Evolutionary conservation across 371 early-diverging fungal species (phyloP), one percentile per base, ranked within the genome.

Genomic region (Mucor lusitanicus): DNA sequence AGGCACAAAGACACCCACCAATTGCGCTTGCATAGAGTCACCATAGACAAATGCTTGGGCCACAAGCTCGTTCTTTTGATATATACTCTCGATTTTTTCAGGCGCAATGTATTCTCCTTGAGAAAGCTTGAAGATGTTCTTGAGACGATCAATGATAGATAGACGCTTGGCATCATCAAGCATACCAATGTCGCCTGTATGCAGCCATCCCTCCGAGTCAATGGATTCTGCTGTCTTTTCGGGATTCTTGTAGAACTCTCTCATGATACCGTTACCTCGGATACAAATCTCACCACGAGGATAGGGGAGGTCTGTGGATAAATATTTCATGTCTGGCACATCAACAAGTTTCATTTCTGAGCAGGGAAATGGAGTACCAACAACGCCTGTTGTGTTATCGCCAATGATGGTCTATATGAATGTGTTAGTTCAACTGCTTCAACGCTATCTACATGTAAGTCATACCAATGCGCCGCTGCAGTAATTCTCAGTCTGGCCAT

Each of bases 31-130:
- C 55, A 94, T 82, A 12, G 94, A 92, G 63, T 97, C 91, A 32
- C 98, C 98, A 74, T 96, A 89, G 1, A 98, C 94, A 80, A 91
- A 97, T 44, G 85, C 94, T 75, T 91, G 91, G 23, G 85, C 83
- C 3, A 93, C 76, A 25, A 87, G 70, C 54, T 79, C 79, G 70
- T 90, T 85, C 69, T 88, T 89, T 59, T 81, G 74, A 54, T 88
- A 89, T 19, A 91, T 74, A 33, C 87, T 87, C 81, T 98, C 98
- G 32, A 99, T 87, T 81, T 95, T 97, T 75, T 99, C 99, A 5
- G 99, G 99, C 0, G 97, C 97, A 75, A 99, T 90, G 78, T 98
- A 99, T 81, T 99, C 99, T 48, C 97, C 97, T 27, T 55, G 57
- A 35, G 27, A 48, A 25, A 88, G 69, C 57, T 81, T 97, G 75